Evolutionary conservation across 805 yeast species (phyloP).

Genomic region (Cyberlindnera nakhonratchasimensis): DNA sequence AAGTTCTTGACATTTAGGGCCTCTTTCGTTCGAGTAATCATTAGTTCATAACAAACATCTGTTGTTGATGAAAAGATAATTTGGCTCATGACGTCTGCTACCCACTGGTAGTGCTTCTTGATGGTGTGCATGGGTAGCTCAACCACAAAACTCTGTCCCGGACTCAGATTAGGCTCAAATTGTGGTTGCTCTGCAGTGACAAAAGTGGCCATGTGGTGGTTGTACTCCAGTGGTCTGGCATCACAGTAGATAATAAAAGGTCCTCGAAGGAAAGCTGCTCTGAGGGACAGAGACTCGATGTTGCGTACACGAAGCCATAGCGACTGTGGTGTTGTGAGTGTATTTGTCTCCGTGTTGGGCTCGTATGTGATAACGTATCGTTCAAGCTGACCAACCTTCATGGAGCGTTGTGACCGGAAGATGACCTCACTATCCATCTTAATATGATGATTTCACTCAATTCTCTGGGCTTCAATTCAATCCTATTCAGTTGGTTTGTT

Average conservation of each 20-base stretch:
- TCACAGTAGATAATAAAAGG: slow-evolving; percentile 76
- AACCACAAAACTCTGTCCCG: slow-evolving; percentile 60
- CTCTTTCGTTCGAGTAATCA: slow-evolving; percentile 42
- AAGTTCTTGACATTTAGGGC: slow-evolving; percentile 18
- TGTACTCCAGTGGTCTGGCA: slow-evolving; percentile 53
- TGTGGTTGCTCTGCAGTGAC: slow-evolving; percentile 76
- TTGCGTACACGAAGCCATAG: slow-evolving; percentile 61
- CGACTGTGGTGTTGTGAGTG: slow-evolving; percentile 32
- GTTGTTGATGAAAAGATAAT: slow-evolving; percentile 63
- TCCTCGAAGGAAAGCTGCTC: slow-evolving; percentile 76
- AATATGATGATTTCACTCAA: no score
- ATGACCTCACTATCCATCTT: slow-evolving; percentile 24
- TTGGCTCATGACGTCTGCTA: slow-evolving; percentile 68
- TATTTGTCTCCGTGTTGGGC: slow-evolving; percentile 29
- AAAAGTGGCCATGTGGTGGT: slow-evolving; percentile 46
- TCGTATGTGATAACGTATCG: slow-evolving; percentile 49
- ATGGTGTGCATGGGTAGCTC: slow-evolving; percentile 65
- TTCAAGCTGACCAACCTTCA: slow-evolving; percentile 56
- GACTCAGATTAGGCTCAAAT: slow-evolving; percentile 66
- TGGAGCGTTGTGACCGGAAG: slow-evolving; percentile 32
- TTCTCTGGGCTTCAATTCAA: no score
- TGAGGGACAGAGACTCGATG: slow-evolving; percentile 51
- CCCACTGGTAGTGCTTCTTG: slow-evolving; percentile 58
- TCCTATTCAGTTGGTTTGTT: no score
- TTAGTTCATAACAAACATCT: slow-evolving; percentile 58